Evolutionary conservation across 139 green algal species (phyloP).

Genomic region (Micractinium sp.): DNA sequence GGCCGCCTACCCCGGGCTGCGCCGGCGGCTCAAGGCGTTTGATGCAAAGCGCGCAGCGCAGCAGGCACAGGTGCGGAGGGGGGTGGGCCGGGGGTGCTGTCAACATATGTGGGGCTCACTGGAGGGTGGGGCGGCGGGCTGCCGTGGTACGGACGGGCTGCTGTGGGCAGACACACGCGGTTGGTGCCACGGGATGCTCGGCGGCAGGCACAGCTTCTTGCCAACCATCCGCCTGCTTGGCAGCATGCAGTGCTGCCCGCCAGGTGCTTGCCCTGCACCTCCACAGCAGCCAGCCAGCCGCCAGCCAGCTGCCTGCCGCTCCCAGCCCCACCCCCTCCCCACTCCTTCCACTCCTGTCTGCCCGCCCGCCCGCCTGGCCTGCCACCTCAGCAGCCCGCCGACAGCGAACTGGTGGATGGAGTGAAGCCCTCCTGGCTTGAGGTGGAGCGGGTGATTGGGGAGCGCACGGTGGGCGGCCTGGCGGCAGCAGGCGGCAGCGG

Average conservation of each 20-base stretch:
- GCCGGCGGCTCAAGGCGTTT: neutral
- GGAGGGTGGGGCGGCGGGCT: neutral
- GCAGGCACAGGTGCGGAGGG: neutral
- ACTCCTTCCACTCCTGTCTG: neutral
- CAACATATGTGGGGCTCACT: too few relatives aligned
- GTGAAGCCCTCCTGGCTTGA: constrained; percentile 26
- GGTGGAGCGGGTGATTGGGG: constrained; percentile 15
- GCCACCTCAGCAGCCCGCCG: neutral
- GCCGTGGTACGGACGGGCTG: neutral
- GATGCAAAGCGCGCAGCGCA: neutral
- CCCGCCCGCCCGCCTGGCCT: neutral
- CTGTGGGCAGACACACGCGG: neutral
- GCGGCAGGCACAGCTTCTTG: neutral
- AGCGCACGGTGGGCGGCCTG: constrained; percentile 7
- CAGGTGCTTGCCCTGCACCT: neutral
- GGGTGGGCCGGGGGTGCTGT: neutral
- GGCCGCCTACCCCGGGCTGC: neutral
- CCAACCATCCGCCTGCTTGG: neutral
- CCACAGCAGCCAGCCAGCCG: neutral
- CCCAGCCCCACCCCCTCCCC: neutral
- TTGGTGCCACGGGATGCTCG: neutral
- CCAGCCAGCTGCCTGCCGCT: neutral
- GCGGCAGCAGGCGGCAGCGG: neutral
- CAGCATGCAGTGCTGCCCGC: neutral
- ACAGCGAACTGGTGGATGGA: constrained; percentile 14